A percentile compares a stretch with the other conserved stretches of the same genome.
These are phyloP conservation scores for Phaeoacremonium minimum DNA, from an alignment of 2,329 filamentous ascomycete genomes.

Conservation along the genomic window DNA sequence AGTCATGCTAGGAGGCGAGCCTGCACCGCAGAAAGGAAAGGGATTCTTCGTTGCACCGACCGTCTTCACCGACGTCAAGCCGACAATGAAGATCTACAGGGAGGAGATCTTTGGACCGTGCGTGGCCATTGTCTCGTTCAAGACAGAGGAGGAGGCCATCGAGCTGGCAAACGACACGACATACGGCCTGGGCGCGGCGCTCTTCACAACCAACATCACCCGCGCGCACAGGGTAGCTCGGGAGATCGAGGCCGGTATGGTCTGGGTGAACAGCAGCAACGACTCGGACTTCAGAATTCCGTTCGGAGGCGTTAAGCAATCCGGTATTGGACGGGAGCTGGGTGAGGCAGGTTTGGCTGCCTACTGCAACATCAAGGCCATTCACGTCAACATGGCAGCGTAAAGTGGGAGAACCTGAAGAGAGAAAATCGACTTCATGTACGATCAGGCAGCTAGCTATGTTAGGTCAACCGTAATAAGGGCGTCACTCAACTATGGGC, in stretches of 20 bases:
- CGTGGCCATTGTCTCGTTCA: constrained; percentile 25
- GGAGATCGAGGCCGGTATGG: constrained; percentile 53
- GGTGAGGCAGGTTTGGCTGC: constrained; percentile 28
- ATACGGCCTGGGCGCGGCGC: constrained; percentile 52
- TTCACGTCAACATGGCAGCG: constrained; percentile 28
- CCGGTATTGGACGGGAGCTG: constrained; percentile 29
- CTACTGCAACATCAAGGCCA: constrained; percentile 29
- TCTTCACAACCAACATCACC: constrained; percentile 54
- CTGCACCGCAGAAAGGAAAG: constrained; percentile 46
- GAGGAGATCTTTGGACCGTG: constrained; percentile 32
- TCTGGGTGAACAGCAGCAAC: constrained; percentile 41
- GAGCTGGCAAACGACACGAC: constrained; percentile 37
- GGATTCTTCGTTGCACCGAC: constrained; percentile 29
- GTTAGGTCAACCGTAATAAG: no score
- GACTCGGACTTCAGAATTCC: constrained; percentile 46
- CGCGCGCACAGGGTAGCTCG: constrained; percentile 38
- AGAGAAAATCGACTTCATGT: no score
- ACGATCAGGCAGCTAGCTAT: no score
- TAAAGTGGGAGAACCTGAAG: not conserved
- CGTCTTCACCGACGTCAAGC: constrained; percentile 28
- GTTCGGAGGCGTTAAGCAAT: constrained; percentile 37
- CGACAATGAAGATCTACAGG: constrained; percentile 25
- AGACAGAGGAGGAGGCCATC: constrained; percentile 29
- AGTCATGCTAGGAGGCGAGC: constrained; percentile 55
- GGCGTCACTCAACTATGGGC: no score